Conservation (phyloP, 2,329 filamentous ascomycete species). For the Aspergillus piperis region DNA sequence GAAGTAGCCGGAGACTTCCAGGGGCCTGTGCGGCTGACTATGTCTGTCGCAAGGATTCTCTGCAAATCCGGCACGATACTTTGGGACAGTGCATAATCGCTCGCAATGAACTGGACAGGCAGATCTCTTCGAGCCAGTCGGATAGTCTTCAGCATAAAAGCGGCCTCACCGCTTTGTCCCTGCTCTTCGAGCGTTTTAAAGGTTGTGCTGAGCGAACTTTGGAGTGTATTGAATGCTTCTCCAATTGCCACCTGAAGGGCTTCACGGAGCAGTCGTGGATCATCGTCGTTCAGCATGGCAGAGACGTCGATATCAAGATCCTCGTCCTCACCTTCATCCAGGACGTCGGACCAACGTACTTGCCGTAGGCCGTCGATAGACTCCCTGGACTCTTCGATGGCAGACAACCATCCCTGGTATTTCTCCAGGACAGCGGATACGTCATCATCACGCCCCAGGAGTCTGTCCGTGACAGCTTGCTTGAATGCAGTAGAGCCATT, state of each 20-base stretch:
- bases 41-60: slow-evolving; percentile 56
- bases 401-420: slow-evolving; percentile 73
- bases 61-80: slow-evolving; percentile 67
- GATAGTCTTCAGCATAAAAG: slow-evolving; percentile 71
- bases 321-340: slow-evolving; percentile 44
- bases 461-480: slow-evolving; percentile 65
- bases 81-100: slow-evolving; percentile 55
- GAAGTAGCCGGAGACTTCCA: slow-evolving; percentile 46
- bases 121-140: slow-evolving; percentile 71
- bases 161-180: slow-evolving; percentile 52
- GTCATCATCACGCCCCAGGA: slow-evolving; percentile 70
- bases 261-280: slow-evolving; percentile 64
- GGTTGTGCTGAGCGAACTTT: slow-evolving; percentile 43
- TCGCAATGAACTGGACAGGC: slow-evolving; percentile 52
- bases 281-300: slow-evolving; percentile 66
- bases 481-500: slow-evolving; percentile 69
- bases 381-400: slow-evolving; percentile 57
- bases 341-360: slow-evolving; percentile 39
- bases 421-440: slow-evolving; percentile 63
- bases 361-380: slow-evolving; percentile 39
- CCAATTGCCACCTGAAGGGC: slow-evolving; percentile 59
- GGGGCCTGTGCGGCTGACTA: slow-evolving; percentile 49
- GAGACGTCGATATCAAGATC: slow-evolving; percentile 38
- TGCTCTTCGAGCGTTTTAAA: slow-evolving; percentile 51
- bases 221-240: slow-evolving; percentile 59